Evolutionary conservation across 176 grass and related monocot species (phyloP), one percentile per base, ranked within the genome.

Genomic region (Paspalum notatum): DNA sequence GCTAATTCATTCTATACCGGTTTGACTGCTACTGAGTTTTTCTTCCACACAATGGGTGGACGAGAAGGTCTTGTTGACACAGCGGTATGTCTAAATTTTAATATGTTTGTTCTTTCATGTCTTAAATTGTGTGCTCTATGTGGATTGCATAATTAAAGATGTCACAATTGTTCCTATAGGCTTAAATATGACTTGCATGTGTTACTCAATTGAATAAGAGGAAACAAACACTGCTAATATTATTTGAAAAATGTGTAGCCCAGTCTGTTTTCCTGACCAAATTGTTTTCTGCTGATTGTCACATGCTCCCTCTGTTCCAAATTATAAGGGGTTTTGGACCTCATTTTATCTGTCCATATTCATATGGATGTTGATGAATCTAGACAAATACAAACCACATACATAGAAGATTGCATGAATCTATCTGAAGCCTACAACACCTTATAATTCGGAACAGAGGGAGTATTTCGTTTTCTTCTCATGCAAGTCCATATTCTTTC

Each of bases 11-110:
- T 98, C 71, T 98, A 98, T 80, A 90, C 90, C 69, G 95, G 95
- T 47, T 91, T 98, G 90, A 94, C 90, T 84, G 87, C 95, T 37
- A 94, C 95, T 11, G 95, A 98, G 57, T 98, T 98, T 80, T 92
- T 98, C 77, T 98, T 98, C 81, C 92, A 98, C 77, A 98, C 95
- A 81, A 98, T 98, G 95, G 95, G 87, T 87, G 95, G 95, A 73
- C 80, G 95, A 89, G 95, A 98, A 94, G 95, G 95, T 85, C 95
- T 98, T 77, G 86, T 98, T 82, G 95, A 98, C 66, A 98, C 95
- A 65, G 95, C 95, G 70, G 95, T 98, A 97, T 71, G 87, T 13
- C 77, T 37, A 16, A 62, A 59, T 65, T 45, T 62, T 48, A 42
- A 66, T 51, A 81, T 71, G 27, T 50, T 80, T 81, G 68, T 74